Percentiles rank a stretch among this genome's conserved stretches.
Evolutionary conservation across 495 filamentous ascomycete species (phyloP).

Genomic region (Amorphotheca resinae): DNA sequence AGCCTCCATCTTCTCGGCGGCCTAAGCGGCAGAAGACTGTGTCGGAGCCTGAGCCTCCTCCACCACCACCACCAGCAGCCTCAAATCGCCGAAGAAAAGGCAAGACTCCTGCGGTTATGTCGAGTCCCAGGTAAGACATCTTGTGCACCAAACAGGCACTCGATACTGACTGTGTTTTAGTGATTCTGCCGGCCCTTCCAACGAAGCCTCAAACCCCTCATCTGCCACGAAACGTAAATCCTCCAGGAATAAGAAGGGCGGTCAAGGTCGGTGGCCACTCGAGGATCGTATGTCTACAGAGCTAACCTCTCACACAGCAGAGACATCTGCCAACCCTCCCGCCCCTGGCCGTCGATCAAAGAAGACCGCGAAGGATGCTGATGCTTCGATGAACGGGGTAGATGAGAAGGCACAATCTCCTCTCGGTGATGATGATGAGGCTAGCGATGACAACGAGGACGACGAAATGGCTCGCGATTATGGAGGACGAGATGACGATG

Average conservation of each 20-base stretch:
- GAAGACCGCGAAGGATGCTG: constrained; percentile 19
- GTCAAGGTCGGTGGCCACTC: constrained; percentile 25
- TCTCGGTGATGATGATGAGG: constrained; percentile 40
- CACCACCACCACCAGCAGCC: constrained; percentile 21
- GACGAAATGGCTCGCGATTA: constrained; percentile 33
- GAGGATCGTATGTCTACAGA: background rate
- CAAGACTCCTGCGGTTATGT: constrained; percentile 61
- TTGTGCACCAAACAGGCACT: constrained; percentile 1
- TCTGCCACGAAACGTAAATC: constrained; percentile 52
- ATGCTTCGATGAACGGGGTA: constrained; percentile 16
- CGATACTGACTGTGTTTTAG: constrained; percentile 17
- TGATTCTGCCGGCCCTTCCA: constrained; percentile 25
- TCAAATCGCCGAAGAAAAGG: constrained; percentile 43
- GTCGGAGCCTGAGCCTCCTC: constrained; percentile 16
- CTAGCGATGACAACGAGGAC: constrained; percentile 35
- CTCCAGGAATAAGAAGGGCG: constrained; percentile 47
- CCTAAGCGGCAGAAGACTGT: constrained; percentile 39
- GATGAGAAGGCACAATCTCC: constrained; percentile 33
- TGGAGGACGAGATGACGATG: constrained; percentile 31
- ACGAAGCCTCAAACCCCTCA: constrained; percentile 15
- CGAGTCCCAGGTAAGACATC: constrained; percentile 59
- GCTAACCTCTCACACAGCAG: constrained; percentile 12
- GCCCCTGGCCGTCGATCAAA: constrained; percentile 15
- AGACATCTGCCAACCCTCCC: constrained; percentile 13
- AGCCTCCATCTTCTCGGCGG: constrained; percentile 33